Conservation (phyloP, 805 yeast species). For the Ogataea siamensis region DNA sequence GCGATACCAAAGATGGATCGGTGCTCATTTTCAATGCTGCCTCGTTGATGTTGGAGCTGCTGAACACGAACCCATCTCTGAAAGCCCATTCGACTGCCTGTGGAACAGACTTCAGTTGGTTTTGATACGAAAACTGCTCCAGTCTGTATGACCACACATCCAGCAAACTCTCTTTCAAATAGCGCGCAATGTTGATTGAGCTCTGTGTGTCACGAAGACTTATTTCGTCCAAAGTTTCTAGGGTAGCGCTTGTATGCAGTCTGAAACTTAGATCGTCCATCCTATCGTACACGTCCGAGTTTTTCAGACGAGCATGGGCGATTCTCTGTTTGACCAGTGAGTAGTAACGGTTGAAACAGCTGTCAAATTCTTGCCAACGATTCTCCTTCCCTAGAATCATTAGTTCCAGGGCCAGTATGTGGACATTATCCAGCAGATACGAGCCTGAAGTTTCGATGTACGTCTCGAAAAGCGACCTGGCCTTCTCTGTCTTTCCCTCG, state of each 20-base stretch:
- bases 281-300: constrained; percentile 3
- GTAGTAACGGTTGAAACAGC: constrained; percentile 27
- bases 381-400: constrained; percentile 31
- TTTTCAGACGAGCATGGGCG: constrained; percentile 17
- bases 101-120: constrained; percentile 19
- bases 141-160: constrained; percentile 33
- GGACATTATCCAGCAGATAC: constrained; percentile 29
- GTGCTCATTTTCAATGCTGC: constrained; percentile 27
- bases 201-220: constrained; percentile 7
- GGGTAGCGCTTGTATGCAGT: constrained; percentile 6
- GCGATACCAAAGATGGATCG: constrained; percentile 19
- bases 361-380: constrained; percentile 34
- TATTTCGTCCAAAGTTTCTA: constrained; percentile 17
- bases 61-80: constrained; percentile 28
- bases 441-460: constrained; percentile 26
- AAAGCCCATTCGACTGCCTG: constrained; percentile 19
- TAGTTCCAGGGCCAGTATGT: constrained; percentile 29
- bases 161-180: constrained; percentile 27
- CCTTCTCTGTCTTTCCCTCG: constrained; percentile 21
- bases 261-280: constrained; percentile 7
- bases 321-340: constrained; percentile 18
- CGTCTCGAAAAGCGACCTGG: constrained; percentile 29
- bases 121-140: constrained; percentile 28
- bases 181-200: constrained; percentile 27
- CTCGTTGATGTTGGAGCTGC: constrained; percentile 28